phyloP scores from a whole-genome alignment of 1,284 basidiomycete species.

The Pseudozyma pruni region DNA sequence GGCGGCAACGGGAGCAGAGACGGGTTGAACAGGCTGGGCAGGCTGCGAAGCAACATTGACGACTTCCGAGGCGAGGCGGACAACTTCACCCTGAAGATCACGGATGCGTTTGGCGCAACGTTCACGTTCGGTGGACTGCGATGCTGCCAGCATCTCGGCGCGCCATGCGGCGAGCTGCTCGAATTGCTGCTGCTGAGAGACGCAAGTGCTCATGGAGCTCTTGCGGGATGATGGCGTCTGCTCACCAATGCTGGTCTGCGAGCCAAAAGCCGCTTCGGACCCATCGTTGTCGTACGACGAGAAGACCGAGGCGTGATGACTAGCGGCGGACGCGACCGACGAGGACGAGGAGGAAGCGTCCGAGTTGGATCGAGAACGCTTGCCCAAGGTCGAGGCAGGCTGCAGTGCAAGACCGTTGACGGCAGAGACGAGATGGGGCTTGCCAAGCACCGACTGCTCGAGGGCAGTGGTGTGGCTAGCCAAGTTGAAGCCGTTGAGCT shows the following conservation, averaged over 20 bases:
- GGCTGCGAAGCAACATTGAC: slow-evolving; percentile 17
- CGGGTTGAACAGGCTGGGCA: slow-evolving; percentile 8
- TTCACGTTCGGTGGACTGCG: slow-evolving; percentile 17
- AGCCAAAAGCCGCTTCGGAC: slow-evolving; percentile 24
- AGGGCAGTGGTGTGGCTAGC: slow-evolving; percentile 46
- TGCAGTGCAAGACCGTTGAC: slow-evolving; percentile 4
- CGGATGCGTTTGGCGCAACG: slow-evolving; percentile 40
- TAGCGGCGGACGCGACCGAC: slow-evolving; percentile 27
- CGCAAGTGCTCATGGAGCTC: slow-evolving; percentile 26
- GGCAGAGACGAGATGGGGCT: slow-evolving; percentile 23
- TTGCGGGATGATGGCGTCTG: slow-evolving; percentile 40
- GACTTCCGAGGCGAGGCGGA: slow-evolving; percentile 34
- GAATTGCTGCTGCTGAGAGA: slow-evolving; percentile 19
- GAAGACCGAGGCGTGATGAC: slow-evolving; percentile 48
- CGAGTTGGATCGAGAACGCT: slow-evolving; percentile 48
- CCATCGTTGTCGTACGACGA: slow-evolving; percentile 27
- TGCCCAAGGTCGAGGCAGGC: slow-evolving; percentile 33
- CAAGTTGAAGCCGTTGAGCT: slow-evolving; percentile 47
- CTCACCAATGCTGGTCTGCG: slow-evolving; percentile 36
- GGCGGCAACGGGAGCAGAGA: neutral
- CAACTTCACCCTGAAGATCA: slow-evolving; percentile 31
- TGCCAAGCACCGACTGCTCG: slow-evolving; percentile 48
- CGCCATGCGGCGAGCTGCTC: slow-evolving; percentile 36
- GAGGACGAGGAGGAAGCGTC: slow-evolving; percentile 36
- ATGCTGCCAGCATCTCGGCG: slow-evolving; percentile 22